Percentiles rank a stretch among this genome's conserved stretches.
These are phyloP conservation scores for Globisporangium abappressorium DNA, from an alignment of 352 stramenopile species.

Conservation along the genomic window DNA sequence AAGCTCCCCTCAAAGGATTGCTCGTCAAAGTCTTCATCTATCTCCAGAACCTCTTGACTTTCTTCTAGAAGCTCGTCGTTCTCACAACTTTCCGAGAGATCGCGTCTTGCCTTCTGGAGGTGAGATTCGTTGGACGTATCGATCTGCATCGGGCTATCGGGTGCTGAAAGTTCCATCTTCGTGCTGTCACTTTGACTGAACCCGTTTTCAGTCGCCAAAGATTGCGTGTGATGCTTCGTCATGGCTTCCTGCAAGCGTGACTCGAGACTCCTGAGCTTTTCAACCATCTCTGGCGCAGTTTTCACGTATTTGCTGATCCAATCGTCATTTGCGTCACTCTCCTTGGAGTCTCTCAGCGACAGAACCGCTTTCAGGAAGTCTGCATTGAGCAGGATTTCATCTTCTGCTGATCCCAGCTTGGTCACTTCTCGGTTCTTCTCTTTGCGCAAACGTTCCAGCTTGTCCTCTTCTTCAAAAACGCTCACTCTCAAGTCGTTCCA, in stretches of 20 bases:
- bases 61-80: constrained; percentile 5
- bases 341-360: constrained; percentile 18
- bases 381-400: constrained; percentile 55
- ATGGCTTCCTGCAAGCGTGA: constrained; percentile 34
- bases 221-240: not conserved
- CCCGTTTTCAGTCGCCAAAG: not conserved
- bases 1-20: constrained; percentile 5
- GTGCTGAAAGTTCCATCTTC: not conserved
- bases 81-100: constrained; percentile 9
- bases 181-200: not conserved
- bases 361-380: constrained; percentile 59
- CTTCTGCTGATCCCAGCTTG: constrained; percentile 42
- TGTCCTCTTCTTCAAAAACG: constrained; percentile 44
- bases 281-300: constrained; percentile 43
- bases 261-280: constrained; percentile 45
- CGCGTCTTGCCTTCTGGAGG: not conserved
- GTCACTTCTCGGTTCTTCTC: constrained; percentile 34
- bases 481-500: constrained; percentile 50
- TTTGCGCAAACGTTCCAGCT: constrained; percentile 29
- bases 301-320: constrained; percentile 53
- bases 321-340: not conserved
- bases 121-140: too few species aligned
- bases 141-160: not conserved
- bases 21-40: constrained; percentile 7
- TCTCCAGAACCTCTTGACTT: not conserved